Evolutionary conservation across 2,329 filamentous ascomycete genomes (phyloP).

Genomic region (Fonsecaea pedrosoi): DNA sequence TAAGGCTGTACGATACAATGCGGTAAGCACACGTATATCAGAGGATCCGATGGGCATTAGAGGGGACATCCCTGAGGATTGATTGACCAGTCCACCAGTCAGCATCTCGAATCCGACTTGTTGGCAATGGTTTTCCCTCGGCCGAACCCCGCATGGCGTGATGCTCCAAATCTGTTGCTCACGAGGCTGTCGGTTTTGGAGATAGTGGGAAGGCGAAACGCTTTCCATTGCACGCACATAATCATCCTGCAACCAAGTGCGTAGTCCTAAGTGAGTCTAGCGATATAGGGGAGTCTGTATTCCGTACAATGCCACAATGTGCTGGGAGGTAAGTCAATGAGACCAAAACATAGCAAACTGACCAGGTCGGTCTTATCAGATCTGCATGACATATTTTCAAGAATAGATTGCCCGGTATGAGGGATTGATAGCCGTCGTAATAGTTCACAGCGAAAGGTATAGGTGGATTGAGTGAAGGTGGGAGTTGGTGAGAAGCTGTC

Average conservation of each 20-base stretch:
- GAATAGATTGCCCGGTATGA: not conserved
- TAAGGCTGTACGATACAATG: conserved; percentile 5
- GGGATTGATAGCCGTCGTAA: not conserved
- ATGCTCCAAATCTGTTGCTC: conserved; percentile 10
- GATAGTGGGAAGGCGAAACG: not conserved
- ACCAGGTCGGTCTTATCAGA: not conserved
- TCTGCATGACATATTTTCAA: not conserved
- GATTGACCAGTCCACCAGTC: not conserved
- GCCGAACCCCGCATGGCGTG: conserved; percentile 16
- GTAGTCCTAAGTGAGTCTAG: not conserved
- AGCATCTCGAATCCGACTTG: not conserved
- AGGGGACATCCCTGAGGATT: not conserved
- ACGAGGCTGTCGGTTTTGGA: conserved; percentile 10
- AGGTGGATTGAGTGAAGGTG: not conserved
- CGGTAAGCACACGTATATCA: conserved; percentile 1
- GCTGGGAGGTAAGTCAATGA: too few relatives aligned
- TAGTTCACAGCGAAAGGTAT: not conserved
- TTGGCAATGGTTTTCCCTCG: conserved; percentile 2
- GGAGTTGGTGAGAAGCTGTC: not conserved
- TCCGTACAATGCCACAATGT: not conserved
- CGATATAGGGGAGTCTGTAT: not conserved
- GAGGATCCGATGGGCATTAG: not conserved
- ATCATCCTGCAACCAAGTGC: not conserved
- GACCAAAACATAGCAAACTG: not conserved
- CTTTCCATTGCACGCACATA: not conserved